Percentiles rank a stretch among this genome's conserved stretches.
Conservation (phyloP, 179 eudicot species). For the Vitellaria paradoxa region DNA sequence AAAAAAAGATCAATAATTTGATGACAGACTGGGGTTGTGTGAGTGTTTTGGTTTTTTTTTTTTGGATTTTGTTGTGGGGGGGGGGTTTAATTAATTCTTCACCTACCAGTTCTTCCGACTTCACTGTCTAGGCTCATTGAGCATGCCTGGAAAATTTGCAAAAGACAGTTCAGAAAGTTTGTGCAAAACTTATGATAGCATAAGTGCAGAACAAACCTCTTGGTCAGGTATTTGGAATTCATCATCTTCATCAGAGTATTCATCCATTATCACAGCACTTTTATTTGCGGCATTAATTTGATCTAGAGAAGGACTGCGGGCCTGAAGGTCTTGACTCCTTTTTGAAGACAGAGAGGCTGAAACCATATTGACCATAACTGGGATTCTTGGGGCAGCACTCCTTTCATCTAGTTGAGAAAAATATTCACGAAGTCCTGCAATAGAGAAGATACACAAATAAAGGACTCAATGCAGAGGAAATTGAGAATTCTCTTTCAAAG, state of each 20-base stretch:
- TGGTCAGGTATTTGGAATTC: constrained; percentile 77
- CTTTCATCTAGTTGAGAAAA: constrained; percentile 92
- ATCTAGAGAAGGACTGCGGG: constrained; percentile 49
- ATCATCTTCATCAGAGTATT: constrained; percentile 94
- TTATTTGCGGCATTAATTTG: constrained; percentile 57
- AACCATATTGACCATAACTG: constrained; percentile 96
- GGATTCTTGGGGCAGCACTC: constrained; percentile 79
- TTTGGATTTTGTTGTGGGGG: no score
- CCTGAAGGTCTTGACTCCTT: constrained; percentile 54
- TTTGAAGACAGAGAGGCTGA: constrained; percentile 64
- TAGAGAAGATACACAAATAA: background rate
- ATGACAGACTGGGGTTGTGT: no score
- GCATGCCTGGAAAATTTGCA: constrained; percentile 41
- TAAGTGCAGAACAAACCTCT: constrained; percentile 50
- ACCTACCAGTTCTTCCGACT: constrained; percentile 31
- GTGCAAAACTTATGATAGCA: constrained; percentile 1
- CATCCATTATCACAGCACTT: constrained; percentile 80
- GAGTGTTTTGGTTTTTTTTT: no score
- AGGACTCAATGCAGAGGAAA: background rate
- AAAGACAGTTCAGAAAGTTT: background rate
- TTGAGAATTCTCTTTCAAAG: constrained; percentile 7
- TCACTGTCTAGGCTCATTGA: constrained; percentile 51
- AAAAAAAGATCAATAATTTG: background rate
- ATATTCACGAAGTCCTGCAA: constrained; percentile 86
- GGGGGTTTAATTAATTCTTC: background rate